phyloP scores from a whole-genome alignment of 495 filamentous ascomycete genomes.

The Antarctomyces pellizariae region DNA sequence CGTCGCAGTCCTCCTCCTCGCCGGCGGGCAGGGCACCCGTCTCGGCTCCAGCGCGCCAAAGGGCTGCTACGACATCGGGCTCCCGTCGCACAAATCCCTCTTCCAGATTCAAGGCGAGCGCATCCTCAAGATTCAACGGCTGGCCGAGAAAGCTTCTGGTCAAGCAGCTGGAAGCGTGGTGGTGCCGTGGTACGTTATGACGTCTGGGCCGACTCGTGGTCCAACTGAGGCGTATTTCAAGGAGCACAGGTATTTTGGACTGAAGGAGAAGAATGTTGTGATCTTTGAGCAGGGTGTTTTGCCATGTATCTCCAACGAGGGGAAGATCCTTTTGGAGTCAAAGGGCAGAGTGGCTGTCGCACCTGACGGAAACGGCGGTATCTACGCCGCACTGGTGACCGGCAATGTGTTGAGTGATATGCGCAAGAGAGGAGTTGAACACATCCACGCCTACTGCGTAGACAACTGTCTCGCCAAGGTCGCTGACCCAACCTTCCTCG shows the following conservation, averaged over 20 bases:
- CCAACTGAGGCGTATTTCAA: slow-evolving; percentile 87
- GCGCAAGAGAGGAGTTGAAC: slow-evolving; percentile 68
- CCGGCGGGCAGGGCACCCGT: slow-evolving; percentile 87
- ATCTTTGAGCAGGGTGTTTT: slow-evolving; percentile 96
- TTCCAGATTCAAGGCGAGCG: slow-evolving; percentile 96
- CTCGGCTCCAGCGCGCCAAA: slow-evolving; percentile 89
- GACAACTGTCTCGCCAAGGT: slow-evolving; percentile 99
- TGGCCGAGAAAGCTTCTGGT: slow-evolving; percentile 50
- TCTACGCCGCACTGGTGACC: slow-evolving; percentile 77
- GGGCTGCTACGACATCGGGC: slow-evolving; percentile 86
- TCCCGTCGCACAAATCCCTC: slow-evolving; percentile 76
- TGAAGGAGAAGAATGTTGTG: slow-evolving; percentile 60
- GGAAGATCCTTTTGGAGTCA: slow-evolving; percentile 83
- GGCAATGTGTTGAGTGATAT: slow-evolving; percentile 74
- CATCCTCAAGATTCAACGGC: slow-evolving; percentile 62
- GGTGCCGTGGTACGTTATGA: slow-evolving; percentile 99
- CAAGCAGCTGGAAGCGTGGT: slow-evolving; percentile 31
- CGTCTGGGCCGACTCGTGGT: slow-evolving; percentile 79
- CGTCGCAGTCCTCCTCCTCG: slow-evolving; percentile 90
- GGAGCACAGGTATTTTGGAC: slow-evolving; percentile 72
- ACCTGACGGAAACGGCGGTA: slow-evolving; percentile 94
- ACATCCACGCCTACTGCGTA: slow-evolving; percentile 94
- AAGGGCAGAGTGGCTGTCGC: slow-evolving; percentile 89
- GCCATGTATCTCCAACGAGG: slow-evolving; percentile 91
- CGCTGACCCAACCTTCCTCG: slow-evolving; percentile 86